Base-by-base conservation (phyloP, 2,329 filamentous ascomycete species). In the Aureobasidium leucospermi region DNA sequence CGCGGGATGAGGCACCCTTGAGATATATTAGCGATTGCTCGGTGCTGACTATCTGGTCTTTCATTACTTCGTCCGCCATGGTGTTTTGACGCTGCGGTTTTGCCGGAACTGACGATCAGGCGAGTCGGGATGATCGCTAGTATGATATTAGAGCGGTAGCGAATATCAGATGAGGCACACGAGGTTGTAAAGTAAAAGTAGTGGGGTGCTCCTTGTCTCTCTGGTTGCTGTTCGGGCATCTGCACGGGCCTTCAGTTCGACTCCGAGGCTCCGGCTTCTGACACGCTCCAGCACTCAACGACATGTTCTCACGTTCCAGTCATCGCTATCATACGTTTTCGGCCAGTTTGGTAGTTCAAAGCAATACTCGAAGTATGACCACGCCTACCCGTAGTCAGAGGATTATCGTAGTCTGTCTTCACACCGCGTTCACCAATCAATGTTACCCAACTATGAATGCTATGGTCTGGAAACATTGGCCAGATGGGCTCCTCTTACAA, bases 1-100 rank as follows among this genome's bases (percentile, higher is more conserved):
- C 93, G 73, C 86, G 82, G 48, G 86, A 84, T 62, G 89, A 89
- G 67, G 93, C 93, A 72, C 93, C 94, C 62, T 63, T 34, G 41
- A 6, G 5, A 41, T 34, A 42, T 47, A 28, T 41, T 39, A 38
- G 51, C 29, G 10, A 9, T 55, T 43, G 38, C 51, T 39, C 23
- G 34, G 15, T 36, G 45, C 13, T 42, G 47, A 60, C 29, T 43
- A 15, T 23, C 29, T 43, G 28, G 46, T 38, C 16, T 31, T 53
- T 29, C 7, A n/a, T 29, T 60, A 62, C 62, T 46, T 63, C 62
- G 58, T 63, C 62, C 13, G 62, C 51, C 62, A 63, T 63, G 13
- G 34, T 59, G 28, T 15, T 28, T 19, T 6, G 6, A 11, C 19
- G n/a, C n/a, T 39, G 11, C 34, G 48, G 34, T 29, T n/a, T 11